Percentiles rank a stretch among this genome's conserved stretches.
Evolutionary conservation across 495 filamentous ascomycete species (phyloP).

Genomic region (Thozetella sp.): DNA sequence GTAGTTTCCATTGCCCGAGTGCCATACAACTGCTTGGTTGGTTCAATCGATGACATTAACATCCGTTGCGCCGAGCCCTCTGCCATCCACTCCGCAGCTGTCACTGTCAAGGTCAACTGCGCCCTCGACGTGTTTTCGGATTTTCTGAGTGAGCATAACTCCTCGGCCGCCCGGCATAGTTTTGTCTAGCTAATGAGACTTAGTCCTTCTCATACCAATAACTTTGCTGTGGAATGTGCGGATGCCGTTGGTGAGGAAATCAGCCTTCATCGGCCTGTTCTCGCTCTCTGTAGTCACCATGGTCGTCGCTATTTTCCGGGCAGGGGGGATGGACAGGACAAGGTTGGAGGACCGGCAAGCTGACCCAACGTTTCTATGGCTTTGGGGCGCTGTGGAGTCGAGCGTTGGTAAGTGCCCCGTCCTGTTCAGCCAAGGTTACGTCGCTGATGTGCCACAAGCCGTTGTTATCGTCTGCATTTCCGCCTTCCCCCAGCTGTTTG

Average conservation of each 20-base stretch:
- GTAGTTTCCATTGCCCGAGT: not conserved
- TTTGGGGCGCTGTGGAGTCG: slow-evolving; percentile 22
- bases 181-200: too few relatives aligned
- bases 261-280: slow-evolving; percentile 26
- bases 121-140: slow-evolving; percentile 29
- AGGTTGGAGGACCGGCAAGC: not conserved
- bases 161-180: too few relatives aligned
- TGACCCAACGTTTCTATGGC: slow-evolving; percentile 17
- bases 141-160: slow-evolving; percentile 23
- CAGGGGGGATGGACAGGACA: slow-evolving; percentile 7
- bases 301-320: slow-evolving; percentile 21
- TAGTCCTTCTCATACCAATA: slow-evolving; percentile 21
- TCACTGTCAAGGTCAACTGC: slow-evolving; percentile 20
- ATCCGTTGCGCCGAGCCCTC: not conserved
- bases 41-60: not conserved
- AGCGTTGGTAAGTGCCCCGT: slow-evolving; percentile 17
- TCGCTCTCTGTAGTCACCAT: slow-evolving; percentile 29
- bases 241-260: slow-evolving; percentile 15
- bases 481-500: slow-evolving; percentile 14
- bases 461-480: slow-evolving; percentile 9
- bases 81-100: slow-evolving; percentile 5
- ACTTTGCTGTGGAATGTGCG: slow-evolving; percentile 27
- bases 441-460: too few relatives aligned
- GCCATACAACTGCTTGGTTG: slow-evolving; percentile 2
- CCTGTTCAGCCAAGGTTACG: too few relatives aligned